phyloP scores from a whole-genome alignment of 768 basidiomycete species.

The Lactifluus hygrophoroides region DNA sequence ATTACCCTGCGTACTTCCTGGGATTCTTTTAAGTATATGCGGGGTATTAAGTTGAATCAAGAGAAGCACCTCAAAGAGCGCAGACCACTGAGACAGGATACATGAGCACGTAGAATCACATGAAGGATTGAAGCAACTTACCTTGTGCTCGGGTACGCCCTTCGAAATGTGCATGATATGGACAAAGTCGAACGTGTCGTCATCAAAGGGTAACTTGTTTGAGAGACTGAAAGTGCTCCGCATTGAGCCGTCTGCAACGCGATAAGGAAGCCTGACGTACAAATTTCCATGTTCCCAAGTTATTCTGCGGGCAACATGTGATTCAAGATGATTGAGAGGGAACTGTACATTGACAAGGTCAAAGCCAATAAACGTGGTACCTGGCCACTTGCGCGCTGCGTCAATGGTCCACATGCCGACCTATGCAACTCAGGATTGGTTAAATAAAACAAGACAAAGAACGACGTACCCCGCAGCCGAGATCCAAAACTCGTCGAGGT shows the following conservation, averaged over 20 bases:
- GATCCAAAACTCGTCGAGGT: slow-evolving; percentile 16
- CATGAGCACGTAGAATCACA: slow-evolving; percentile 43
- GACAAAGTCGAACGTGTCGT: slow-evolving; percentile 78
- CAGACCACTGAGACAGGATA: slow-evolving; percentile 10
- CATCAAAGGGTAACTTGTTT: slow-evolving; percentile 70
- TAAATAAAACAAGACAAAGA: not conserved
- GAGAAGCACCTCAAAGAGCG: slow-evolving; percentile 8
- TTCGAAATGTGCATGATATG: slow-evolving; percentile 57
- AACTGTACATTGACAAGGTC: slow-evolving; percentile 72
- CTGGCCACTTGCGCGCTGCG: slow-evolving; percentile 20
- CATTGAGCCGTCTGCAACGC: not conserved
- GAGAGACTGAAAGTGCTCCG: slow-evolving; percentile 43
- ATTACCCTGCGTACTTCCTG: slow-evolving; percentile 70
- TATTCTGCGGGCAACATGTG: slow-evolving; percentile 47
- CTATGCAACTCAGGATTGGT: slow-evolving; percentile 1
- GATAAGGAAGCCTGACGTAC: slow-evolving; percentile 32
- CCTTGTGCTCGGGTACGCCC: slow-evolving; percentile 50
- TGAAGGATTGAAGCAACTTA: slow-evolving; percentile 16
- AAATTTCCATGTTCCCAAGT: slow-evolving; percentile 74
- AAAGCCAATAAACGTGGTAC: slow-evolving; percentile 45
- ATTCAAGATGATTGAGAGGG: slow-evolving; percentile 42
- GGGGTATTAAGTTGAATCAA: not conserved
- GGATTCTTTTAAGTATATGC: slow-evolving; percentile 23
- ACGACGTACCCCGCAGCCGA: slow-evolving; percentile 19
- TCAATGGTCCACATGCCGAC: slow-evolving; percentile 20